These are phyloP conservation scores for Microglena sp. DNA, from an alignment of 139 green algal genomes.

Conservation along the genomic window DNA sequence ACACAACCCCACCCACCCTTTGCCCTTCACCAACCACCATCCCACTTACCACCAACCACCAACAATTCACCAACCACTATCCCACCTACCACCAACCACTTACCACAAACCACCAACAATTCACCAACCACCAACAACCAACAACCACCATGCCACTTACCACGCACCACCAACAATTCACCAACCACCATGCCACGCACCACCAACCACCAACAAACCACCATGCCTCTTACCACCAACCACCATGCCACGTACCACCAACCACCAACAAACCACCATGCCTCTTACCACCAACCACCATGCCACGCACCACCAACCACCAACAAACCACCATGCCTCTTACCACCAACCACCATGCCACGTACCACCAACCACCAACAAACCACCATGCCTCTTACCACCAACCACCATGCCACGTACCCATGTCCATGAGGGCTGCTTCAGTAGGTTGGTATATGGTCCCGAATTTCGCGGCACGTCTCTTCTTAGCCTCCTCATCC, in stretches of 20 bases:
- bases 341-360: too few species aligned
- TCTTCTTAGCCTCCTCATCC: constrained; percentile 37
- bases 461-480: constrained; percentile 57
- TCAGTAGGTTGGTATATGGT: constrained; percentile 40
- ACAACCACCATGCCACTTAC: background rate
- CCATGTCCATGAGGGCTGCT: constrained; percentile 53
- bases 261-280: background rate
- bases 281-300: too few species aligned
- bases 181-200: background rate
- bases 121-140: background rate
- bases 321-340: too few species aligned
- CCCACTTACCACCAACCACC: too few species aligned
- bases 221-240: background rate
- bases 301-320: background rate
- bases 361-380: too few species aligned
- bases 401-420: too few species aligned
- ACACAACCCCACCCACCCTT: too few species aligned
- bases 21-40: too few species aligned
- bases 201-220: background rate
- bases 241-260: background rate
- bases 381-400: too few species aligned
- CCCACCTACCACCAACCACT: too few species aligned
- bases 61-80: too few species aligned
- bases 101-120: too few species aligned
- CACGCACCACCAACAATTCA: background rate